These are phyloP conservation scores for Discostella stelligeroides DNA, from an alignment of 108 stramenopile genomes.

Conservation along the genomic window DNA sequence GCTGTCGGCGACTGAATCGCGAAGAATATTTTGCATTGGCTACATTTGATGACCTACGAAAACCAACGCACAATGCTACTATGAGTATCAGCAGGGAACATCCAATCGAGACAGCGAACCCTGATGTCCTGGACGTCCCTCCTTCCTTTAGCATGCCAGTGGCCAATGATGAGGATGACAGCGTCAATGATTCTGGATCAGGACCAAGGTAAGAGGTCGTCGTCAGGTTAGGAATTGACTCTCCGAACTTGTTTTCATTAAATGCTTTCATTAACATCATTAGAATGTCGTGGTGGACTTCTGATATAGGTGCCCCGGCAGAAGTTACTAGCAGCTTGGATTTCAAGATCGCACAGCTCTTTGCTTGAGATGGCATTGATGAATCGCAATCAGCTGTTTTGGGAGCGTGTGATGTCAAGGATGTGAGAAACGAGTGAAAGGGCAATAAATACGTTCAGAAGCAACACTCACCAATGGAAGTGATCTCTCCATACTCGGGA, in stretches of 20 bases:
- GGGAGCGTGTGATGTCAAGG: not conserved
- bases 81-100: not conserved
- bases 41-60: conserved; percentile 1
- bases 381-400: conserved; percentile 37
- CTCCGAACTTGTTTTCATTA: conserved; percentile 25
- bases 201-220: conserved; percentile 43
- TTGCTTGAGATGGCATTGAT: conserved; percentile 24
- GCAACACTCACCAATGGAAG: conserved; percentile 45
- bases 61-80: not conserved
- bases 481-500: conserved; percentile 27
- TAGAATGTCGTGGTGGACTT: conserved; percentile 34
- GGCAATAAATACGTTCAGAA: not conserved
- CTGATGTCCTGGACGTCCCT: not conserved
- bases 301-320: conserved; percentile 5
- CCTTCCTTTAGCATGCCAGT: not conserved
- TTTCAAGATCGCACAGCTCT: conserved; percentile 38
- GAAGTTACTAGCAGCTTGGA: conserved; percentile 42
- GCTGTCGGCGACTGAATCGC: too few species aligned
- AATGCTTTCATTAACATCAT: conserved; percentile 30
- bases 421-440: not conserved
- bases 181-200: conserved; percentile 13
- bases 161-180: not conserved
- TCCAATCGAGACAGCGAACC: not conserved
- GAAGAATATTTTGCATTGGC: not conserved
- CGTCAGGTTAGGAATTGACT: conserved; percentile 32